These are phyloP conservation scores for Phytophthora europaea DNA, from an alignment of 352 stramenopile species.

Conservation along the genomic window DNA sequence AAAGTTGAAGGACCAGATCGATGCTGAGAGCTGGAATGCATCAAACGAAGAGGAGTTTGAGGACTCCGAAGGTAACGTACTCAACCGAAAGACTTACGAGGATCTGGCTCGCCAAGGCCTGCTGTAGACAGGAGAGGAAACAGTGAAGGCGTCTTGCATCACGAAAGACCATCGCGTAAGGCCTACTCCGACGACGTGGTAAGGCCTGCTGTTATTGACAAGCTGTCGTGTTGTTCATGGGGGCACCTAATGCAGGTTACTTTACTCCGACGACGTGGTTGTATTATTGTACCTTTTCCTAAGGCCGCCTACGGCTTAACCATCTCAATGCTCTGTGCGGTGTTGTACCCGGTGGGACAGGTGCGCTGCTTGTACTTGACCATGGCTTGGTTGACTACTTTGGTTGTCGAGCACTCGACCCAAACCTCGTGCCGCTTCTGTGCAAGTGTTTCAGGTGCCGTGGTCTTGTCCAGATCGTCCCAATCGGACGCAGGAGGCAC, in stretches of 20 bases:
- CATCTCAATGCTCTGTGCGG: constrained; percentile 50
- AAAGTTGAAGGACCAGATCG: constrained; percentile 95
- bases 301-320: constrained; percentile 27
- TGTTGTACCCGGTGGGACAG: constrained; percentile 59
- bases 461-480: constrained; percentile 31
- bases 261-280: constrained; percentile 11
- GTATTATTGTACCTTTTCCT: constrained; percentile 21
- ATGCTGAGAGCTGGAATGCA: constrained; percentile 95
- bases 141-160: background rate
- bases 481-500: constrained; percentile 55
- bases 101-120: constrained; percentile 98
- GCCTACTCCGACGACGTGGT: background rate
- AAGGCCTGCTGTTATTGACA: constrained; percentile 17
- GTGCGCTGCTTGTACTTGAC: constrained; percentile 55
- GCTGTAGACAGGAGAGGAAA: constrained; percentile 69
- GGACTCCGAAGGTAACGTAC: constrained; percentile 99
- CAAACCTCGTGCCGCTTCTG: constrained; percentile 55
- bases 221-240: constrained; percentile 18
- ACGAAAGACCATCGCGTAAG: constrained; percentile 20
- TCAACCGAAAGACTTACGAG: constrained; percentile 98
- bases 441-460: constrained; percentile 15
- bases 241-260: constrained; percentile 4
- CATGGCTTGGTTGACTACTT: constrained; percentile 59
- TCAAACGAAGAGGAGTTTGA: constrained; percentile 99
- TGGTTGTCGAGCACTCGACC: constrained; percentile 53